These are phyloP conservation scores for Epichloe bromicola DNA, from an alignment of 2,329 filamentous ascomycete species.

Conservation along the genomic window DNA sequence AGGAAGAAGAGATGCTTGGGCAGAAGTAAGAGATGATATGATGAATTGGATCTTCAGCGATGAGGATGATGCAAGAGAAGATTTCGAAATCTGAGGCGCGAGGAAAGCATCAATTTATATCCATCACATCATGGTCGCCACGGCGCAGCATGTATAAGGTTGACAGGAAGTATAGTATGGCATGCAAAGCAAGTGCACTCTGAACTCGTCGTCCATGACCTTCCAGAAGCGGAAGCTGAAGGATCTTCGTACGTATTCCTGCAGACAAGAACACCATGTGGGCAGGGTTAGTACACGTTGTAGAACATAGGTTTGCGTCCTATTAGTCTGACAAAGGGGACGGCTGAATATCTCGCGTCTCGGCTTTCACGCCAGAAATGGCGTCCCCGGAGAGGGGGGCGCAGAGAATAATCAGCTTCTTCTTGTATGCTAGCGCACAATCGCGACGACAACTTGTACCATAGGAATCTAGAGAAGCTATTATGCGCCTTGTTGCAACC, in stretches of 20 bases:
- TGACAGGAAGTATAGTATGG: neutral
- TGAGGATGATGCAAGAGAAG: neutral
- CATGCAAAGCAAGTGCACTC: neutral
- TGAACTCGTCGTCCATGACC: conserved; percentile 3
- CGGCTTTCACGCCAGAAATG: neutral
- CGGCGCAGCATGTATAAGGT: neutral
- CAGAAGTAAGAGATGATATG: neutral
- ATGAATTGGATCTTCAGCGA: neutral
- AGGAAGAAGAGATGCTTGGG: neutral
- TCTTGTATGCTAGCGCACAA: neutral
- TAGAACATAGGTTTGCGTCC: neutral
- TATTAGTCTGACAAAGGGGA: neutral
- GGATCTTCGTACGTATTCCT: neutral
- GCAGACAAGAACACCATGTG: neutral
- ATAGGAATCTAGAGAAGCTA: too few relatives aligned
- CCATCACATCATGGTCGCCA: neutral
- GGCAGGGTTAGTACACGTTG: neutral
- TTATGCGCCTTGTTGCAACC: neutral
- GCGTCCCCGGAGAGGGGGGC: neutral
- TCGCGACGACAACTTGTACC: neutral
- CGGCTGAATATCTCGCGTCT: neutral
- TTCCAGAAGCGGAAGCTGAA: conserved; percentile 9
- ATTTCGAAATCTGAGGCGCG: neutral
- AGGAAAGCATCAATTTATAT: conserved; percentile 6
- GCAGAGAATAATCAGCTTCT: neutral